Evolutionary conservation across 768 basidiomycete species (phyloP), one percentile per base, ranked within the genome.

Genomic region (Agaricus subrufescens): DNA sequence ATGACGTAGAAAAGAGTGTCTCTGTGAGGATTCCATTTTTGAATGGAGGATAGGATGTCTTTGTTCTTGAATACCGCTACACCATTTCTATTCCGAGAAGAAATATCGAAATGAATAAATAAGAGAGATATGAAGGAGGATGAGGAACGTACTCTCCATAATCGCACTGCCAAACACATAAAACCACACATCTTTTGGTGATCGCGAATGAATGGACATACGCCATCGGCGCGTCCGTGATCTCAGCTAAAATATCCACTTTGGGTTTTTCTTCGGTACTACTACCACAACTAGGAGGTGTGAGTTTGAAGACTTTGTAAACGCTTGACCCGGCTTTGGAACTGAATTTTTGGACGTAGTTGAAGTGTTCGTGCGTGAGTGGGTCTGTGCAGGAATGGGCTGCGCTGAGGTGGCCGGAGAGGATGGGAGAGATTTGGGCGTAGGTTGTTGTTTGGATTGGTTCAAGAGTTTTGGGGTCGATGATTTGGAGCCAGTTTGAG

Each of bases 191-290:
- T 23, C 40, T 54, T 27, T 38, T 46, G 34, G 53, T 54, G 9
- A 48, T 6, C 8, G 19, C 54, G 40, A 55, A 55, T n/a, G 54
- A 55, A 10, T 55, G 54, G 15, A 55, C 14, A 48, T 55, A 55
- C 38, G 29, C 46, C 54, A 55, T 55, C 11, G 46, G 54, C 14
- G 46, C 46, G 34, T 55, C 46, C 15, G 38, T 48, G 23, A 55
- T 55, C 46, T 48, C 46, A 31, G 46, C 46, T 29, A 55, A 40
- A 29, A 54, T 54, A 54, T 54, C 44, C 25, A 54, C 45, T 37
- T 38, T 55, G 4, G 11, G 39, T 39, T 40, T 49, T n/a, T 1
- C 46, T 26, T 15, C 19, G 19, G 19, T 19, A 19, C 54, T 14
- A 11, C 25, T 40, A 40, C 30, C 0, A 4, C 12, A n/a, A n/a